phyloP scores from a whole-genome alignment of 2,329 filamentous ascomycete genomes.

The Colletotrichum sp. region DNA sequence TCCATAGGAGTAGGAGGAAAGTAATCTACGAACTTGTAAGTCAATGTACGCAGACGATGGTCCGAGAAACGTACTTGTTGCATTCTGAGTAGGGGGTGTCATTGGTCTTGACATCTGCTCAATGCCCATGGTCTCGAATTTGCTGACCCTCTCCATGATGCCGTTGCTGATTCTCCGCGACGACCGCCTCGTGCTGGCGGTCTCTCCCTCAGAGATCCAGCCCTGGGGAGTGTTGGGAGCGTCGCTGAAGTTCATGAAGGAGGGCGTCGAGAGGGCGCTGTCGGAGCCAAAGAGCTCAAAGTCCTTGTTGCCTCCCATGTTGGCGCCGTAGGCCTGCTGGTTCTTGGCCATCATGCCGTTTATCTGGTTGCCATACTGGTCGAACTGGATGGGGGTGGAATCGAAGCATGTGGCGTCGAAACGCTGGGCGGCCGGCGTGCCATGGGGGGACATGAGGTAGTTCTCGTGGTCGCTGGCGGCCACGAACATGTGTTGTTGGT shows the following conservation, averaged over 20 bases:
- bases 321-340: conserved; percentile 44
- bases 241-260: conserved; percentile 56
- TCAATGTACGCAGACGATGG: neutral
- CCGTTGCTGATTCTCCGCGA: conserved; percentile 63
- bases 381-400: conserved; percentile 48
- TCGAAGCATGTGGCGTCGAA: conserved; percentile 56
- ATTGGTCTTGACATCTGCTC: conserved; percentile 56
- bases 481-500: conserved; percentile 32
- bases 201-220: conserved; percentile 58
- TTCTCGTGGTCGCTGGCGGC: conserved; percentile 49
- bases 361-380: conserved; percentile 48
- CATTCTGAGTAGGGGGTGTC: conserved; percentile 68
- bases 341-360: conserved; percentile 53
- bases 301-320: conserved; percentile 48
- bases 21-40: conserved; percentile 52
- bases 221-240: conserved; percentile 44
- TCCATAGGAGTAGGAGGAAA: conserved; percentile 72
- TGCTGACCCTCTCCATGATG: conserved; percentile 64
- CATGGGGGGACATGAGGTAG: conserved; percentile 62
- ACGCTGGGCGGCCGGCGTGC: conserved; percentile 58
- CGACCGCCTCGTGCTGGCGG: conserved; percentile 43
- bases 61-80: conserved; percentile 54
- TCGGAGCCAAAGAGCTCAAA: conserved; percentile 55
- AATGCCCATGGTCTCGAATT: conserved; percentile 60
- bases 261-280: conserved; percentile 53